Base-by-base conservation (phyloP, 2,329 filamentous ascomycete genomes). In the Triangularia setosa region DNA sequence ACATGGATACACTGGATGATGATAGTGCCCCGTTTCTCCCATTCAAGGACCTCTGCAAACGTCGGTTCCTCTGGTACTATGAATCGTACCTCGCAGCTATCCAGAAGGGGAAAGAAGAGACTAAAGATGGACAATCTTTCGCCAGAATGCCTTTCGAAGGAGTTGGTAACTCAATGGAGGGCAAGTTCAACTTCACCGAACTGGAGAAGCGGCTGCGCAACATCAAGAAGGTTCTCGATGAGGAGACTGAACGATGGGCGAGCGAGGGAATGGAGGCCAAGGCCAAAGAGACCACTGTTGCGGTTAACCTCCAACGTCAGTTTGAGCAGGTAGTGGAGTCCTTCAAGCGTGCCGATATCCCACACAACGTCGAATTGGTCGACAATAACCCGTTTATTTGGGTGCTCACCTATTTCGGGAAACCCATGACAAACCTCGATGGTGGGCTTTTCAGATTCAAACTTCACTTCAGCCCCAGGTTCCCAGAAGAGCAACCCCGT, bases 31-130 rank as follows among this genome's bases (percentile, higher is more conserved):
- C 86, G 0, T 96, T 92, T 75, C 90, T 96, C 69, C 92, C 93
- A 0, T 98, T 98, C 79, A 89, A 88, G 69, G 94, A 98, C 72
- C 81, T 97, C 4, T 91, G 90, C 82, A 98, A 98, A 77, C 88
- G 90, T 40, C 87, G 93, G 1, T 97, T 98, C 74, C 80, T 98
- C 14, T 98, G 95, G 95, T 98, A 98, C 78, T 96, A 91, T 75
- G 90, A 96, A 69, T 90, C 90, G 2, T 98, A 98, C 73, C 80
- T 95, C 23, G 80, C 84, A 3, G 84, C 89, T 1, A 88, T 96
- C 60, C 82, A 87, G 40, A 83, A 87, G 65, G 90, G 88, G 27
- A 84, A 82, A 70, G 75, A 79, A 25, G 86, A 91, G 69, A 85
- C 89, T 62, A 83, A 84, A 66, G 86, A 89, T 65, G 84, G 86